Conservation (phyloP, 495 filamentous ascomycete species). For the Talaromyces stipitatus region DNA sequence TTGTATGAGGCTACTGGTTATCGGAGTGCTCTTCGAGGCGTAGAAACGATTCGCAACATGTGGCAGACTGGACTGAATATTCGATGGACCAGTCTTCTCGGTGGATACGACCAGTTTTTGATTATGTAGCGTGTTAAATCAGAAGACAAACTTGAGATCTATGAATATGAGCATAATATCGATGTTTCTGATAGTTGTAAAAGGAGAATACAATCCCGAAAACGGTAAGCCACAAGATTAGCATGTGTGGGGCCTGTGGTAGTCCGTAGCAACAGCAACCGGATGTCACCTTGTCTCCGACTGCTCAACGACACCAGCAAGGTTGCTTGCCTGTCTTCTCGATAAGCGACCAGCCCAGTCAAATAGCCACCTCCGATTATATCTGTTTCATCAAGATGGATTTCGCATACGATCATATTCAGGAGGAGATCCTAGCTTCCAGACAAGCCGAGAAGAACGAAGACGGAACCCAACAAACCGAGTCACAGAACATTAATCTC, state of each 20-base stretch:
- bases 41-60: not conserved
- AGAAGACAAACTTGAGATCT: too few species aligned
- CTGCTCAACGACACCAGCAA: not conserved
- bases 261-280: not conserved
- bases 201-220: too few species aligned
- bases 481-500: conserved; percentile 48
- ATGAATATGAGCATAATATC: too few species aligned
- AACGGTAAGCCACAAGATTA: not conserved
- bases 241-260: not conserved
- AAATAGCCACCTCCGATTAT: too few species aligned
- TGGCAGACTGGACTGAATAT: not conserved
- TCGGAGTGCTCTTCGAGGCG: not conserved
- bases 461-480: conserved; percentile 5
- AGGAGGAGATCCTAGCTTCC: conserved; percentile 68
- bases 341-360: not conserved
- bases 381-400: conserved; percentile 61
- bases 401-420: conserved; percentile 94
- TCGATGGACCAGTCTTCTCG: conserved; percentile 9
- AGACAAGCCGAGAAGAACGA: conserved; percentile 32
- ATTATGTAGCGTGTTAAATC: conserved; percentile 5
- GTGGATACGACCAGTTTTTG: conserved; percentile 3
- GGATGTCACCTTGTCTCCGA: conserved; percentile 3
- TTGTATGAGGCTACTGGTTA: not conserved
- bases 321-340: not conserved
- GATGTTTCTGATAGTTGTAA: too few species aligned